Evolutionary conservation across 2,329 filamentous ascomycete species (phyloP), one percentile per base, ranked within the genome.

Genomic region (Elsinoe fawcettii): DNA sequence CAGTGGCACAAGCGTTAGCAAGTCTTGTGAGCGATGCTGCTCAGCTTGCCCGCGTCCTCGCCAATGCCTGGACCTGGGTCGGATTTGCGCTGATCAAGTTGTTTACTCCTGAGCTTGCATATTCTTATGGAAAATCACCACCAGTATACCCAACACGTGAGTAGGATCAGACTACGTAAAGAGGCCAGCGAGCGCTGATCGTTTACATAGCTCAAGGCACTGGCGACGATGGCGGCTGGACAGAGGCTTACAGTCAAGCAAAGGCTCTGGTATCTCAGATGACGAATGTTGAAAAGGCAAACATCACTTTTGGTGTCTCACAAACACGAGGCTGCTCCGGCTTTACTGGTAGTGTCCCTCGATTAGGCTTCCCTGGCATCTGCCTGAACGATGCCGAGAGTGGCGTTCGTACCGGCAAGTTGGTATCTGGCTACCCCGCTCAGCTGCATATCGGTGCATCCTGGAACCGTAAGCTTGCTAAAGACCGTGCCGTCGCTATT

Each of bases 401-500:
- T 59, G 74, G 74, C 11, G 66, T 76, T 8, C 67, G 75, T n/a
- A 70, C 66, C 30, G 71, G 71, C 1, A 72, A 76, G 34, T 69
- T 69, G 1, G 73, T 76, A 3, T 74, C 70, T 49, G 73, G 68
- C 1, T 76, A 71, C 54, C 71, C 74, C 4, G 70, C 71, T 1
- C 73, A 70, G 6, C 63, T 76, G n/a, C 71, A 72, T 51, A 67
- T 72, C 6, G 74, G 73, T 9, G 72, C 74, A 32, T 65, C 71
- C 1, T 84, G 81, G 81, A 78, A 65, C 34, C 54, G 60, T 51
- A 16, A 57, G 34, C 39, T 69, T 70, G 53, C 58, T 63, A 6
- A 72, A 69, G 70, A 75, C 84, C 69, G 81, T 11, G 81, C 73
- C 0, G 67, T 72, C 3, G 75, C 76, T 44, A 80, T 85, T 74